Evolutionary conservation across 768 basidiomycete species (phyloP).

Genomic region (Mycena olivaceomarginata): DNA sequence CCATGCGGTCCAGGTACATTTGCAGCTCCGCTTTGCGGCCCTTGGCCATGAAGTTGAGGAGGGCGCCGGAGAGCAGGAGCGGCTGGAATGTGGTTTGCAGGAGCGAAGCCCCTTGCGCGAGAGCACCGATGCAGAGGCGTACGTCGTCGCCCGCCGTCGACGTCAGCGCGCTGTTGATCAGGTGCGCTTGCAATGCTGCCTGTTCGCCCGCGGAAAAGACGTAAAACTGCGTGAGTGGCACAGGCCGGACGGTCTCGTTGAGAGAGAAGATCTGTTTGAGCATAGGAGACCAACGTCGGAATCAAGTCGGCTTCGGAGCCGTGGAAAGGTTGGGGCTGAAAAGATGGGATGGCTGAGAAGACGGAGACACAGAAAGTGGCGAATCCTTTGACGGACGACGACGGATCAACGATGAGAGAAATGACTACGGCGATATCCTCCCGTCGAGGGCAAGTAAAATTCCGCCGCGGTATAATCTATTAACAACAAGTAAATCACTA

Average conservation of each 20-base stretch:
- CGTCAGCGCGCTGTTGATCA: conserved; percentile 64
- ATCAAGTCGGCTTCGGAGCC: conserved; percentile 57
- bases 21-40: conserved; percentile 61
- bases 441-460: conserved; percentile 63
- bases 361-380: conserved; percentile 61
- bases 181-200: conserved; percentile 60
- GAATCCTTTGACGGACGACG: conserved; percentile 54
- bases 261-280: conserved; percentile 58
- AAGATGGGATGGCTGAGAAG: conserved; percentile 50
- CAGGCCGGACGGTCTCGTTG: conserved; percentile 36
- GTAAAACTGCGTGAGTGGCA: conserved; percentile 65
- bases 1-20: conserved; percentile 63
- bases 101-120: conserved; percentile 68
- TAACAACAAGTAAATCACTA: conserved; percentile 41
- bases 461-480: conserved; percentile 63
- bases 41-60: conserved; percentile 64
- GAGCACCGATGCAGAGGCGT: conserved; percentile 69
- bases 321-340: conserved; percentile 44
- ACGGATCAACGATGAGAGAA: conserved; percentile 65
- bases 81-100: conserved; percentile 71
- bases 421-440: conserved; percentile 69
- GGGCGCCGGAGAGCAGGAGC: conserved; percentile 64
- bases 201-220: conserved; percentile 67
- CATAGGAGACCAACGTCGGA: conserved; percentile 56
- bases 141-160: conserved; percentile 57